phyloP scores from a whole-genome alignment of 148 eudicot species.

The Chenopodium berlandieri region DNA sequence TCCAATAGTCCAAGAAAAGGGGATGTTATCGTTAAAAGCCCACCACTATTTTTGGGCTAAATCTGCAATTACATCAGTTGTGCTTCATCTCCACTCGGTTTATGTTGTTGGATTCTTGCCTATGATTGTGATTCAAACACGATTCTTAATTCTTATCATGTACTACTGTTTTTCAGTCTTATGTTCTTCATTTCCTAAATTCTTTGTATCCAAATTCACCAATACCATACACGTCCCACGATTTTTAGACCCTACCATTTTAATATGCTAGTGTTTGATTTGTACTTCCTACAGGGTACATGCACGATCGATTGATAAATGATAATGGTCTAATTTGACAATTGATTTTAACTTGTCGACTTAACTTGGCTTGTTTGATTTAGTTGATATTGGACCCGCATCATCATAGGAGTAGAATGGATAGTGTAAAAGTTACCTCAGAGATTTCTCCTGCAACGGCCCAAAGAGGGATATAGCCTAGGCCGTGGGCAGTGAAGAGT shows the following conservation, averaged over 20 bases:
- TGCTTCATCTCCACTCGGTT: background rate
- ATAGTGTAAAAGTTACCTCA: conserved; percentile 35
- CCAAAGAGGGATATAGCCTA: conserved; percentile 58
- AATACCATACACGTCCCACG: conserved; percentile 1
- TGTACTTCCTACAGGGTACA: background rate
- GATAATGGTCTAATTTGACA: background rate
- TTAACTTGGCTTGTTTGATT: background rate
- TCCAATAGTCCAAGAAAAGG: background rate
- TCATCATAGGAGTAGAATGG: no score
- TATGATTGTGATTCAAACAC: background rate
- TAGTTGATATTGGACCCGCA: no score
- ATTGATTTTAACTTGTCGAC: background rate
- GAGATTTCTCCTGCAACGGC: conserved; percentile 40
- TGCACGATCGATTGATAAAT: background rate
- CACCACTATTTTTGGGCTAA: conserved; percentile 23
- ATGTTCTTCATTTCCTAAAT: conserved; percentile 1
- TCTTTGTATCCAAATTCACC: background rate
- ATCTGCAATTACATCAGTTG: background rate
- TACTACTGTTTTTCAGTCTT: background rate
- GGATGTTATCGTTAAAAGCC: conserved; percentile 8
- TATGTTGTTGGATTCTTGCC: conserved; percentile 4
- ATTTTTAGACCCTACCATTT: conserved; percentile 3
- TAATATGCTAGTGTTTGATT: background rate
- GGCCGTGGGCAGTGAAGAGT: conserved; percentile 70
- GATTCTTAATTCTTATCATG: background rate